These are phyloP conservation scores for Groenewaldozyma salmanticensis DNA, from an alignment of 805 yeast genomes.

Conservation along the genomic window DNA sequence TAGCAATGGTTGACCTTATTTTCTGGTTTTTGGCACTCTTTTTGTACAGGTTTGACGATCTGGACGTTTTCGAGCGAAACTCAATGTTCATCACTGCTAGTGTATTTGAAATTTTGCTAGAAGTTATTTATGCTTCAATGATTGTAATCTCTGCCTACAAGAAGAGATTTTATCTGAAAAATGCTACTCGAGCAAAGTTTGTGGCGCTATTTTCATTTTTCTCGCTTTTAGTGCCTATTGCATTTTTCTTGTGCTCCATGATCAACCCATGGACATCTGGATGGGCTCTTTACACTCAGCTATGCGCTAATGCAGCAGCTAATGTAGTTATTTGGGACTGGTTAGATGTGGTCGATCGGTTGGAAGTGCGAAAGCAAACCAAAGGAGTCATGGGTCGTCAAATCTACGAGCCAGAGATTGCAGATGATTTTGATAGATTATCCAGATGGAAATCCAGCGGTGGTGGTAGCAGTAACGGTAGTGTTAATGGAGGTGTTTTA, in stretches of 20 bases:
- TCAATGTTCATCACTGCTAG: neutral
- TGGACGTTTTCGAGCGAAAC: neutral
- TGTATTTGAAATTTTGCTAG: slow-evolving; percentile 23
- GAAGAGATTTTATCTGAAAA: slow-evolving; percentile 36
- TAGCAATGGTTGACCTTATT: slow-evolving; percentile 26
- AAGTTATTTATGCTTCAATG: slow-evolving; percentile 26
- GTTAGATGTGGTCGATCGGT: slow-evolving; percentile 43
- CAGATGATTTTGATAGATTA: slow-evolving; percentile 6
- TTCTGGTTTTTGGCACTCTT: slow-evolving; percentile 20
- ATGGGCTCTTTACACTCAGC: slow-evolving; percentile 40
- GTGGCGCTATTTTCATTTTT: slow-evolving; percentile 37
- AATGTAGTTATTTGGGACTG: slow-evolving; percentile 58
- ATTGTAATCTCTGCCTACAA: slow-evolving; percentile 32
- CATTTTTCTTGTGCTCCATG: slow-evolving; percentile 20
- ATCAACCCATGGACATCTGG: slow-evolving; percentile 30
- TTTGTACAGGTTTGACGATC: neutral
- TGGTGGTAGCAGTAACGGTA: neutral
- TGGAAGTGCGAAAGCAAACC: slow-evolving; percentile 42
- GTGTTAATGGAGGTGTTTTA: neutral
- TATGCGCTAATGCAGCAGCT: slow-evolving; percentile 41
- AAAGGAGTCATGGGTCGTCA: slow-evolving; percentile 56
- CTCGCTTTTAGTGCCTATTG: slow-evolving; percentile 30
- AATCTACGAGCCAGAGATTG: slow-evolving; percentile 33
- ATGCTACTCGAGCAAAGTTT: slow-evolving; percentile 32
- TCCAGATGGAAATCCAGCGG: too few species aligned